Conservation (phyloP, 129 eudicot species). For the Cynara cardunculus region DNA sequence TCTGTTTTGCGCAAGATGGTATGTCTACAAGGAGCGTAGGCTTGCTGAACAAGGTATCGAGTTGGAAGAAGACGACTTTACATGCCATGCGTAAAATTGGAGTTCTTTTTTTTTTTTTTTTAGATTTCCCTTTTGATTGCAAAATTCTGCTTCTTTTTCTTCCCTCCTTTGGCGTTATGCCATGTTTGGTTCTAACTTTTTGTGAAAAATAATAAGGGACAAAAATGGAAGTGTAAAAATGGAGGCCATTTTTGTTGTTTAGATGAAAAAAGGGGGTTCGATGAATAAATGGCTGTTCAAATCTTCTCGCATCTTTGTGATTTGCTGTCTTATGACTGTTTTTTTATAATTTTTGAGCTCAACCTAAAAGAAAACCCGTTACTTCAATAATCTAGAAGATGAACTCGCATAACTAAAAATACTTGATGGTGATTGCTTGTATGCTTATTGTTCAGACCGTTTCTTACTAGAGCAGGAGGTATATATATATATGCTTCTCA, state of each 20-base stretch:
- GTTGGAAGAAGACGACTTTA: constrained; percentile 53
- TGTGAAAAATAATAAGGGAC: constrained; percentile 31
- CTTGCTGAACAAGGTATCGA: constrained; percentile 76
- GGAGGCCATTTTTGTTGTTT: constrained; percentile 33
- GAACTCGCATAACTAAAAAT: neutral
- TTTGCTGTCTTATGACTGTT: neutral
- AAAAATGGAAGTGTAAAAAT: constrained; percentile 30
- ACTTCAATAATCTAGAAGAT: neutral
- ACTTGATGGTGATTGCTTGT: neutral
- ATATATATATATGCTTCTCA: no score
- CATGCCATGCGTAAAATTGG: constrained; percentile 21
- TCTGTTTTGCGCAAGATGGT: constrained; percentile 37
- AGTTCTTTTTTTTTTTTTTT: neutral
- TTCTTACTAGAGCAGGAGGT: no score
- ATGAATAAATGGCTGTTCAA: constrained; percentile 17
- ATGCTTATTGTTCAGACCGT: neutral
- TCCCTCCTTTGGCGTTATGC: neutral
- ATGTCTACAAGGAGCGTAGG: constrained; percentile 74
- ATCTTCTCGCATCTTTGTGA: neutral
- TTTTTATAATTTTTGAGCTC: neutral
- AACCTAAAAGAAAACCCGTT: neutral
- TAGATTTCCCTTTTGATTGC: constrained; percentile 19
- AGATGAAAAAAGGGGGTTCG: constrained; percentile 9
- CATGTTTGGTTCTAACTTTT: constrained; percentile 28
- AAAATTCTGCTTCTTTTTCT: neutral